Conservation (phyloP, 2,329 filamentous ascomycete genomes). For the Aureobasidium melanogenum region DNA sequence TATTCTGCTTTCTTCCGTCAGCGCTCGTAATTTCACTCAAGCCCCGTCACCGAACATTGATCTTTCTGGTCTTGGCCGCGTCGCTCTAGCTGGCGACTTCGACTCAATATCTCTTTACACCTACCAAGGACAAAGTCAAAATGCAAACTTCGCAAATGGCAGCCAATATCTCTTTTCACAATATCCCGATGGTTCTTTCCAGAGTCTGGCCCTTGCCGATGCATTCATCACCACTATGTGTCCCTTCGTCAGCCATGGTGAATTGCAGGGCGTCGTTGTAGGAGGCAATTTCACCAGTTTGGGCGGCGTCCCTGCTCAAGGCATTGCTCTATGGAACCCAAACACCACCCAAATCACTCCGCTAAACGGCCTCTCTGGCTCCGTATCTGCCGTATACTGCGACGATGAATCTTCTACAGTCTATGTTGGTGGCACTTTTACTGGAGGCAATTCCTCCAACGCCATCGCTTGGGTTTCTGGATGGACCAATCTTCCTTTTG, state of each 20-base stretch:
- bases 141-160: slow-evolving; percentile 60
- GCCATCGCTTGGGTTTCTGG: slow-evolving; percentile 72
- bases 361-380: slow-evolving; percentile 72
- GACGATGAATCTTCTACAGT: slow-evolving; percentile 69
- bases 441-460: slow-evolving; percentile 72
- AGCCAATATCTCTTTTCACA: slow-evolving; percentile 71
- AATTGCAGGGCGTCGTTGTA: slow-evolving; percentile 65
- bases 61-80: slow-evolving; percentile 65
- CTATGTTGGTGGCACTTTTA: slow-evolving; percentile 85
- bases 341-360: slow-evolving; percentile 60
- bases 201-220: slow-evolving; percentile 60
- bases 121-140: slow-evolving; percentile 70
- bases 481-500: slow-evolving; percentile 79
- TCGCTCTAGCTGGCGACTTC: slow-evolving; percentile 84
- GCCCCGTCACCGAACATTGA: slow-evolving; percentile 67
- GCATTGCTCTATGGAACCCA: slow-evolving; percentile 73
- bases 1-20: background rate
- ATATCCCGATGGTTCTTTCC: slow-evolving; percentile 78
- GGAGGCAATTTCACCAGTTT: slow-evolving; percentile 95
- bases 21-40: slow-evolving; percentile 40
- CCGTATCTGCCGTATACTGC: slow-evolving; percentile 74
- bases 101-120: slow-evolving; percentile 84
- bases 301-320: slow-evolving; percentile 61
- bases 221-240: slow-evolving; percentile 86
- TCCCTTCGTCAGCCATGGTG: slow-evolving; percentile 60